Evolutionary conservation across 1,284 basidiomycete species (phyloP).

Genomic region (Rhodotorula sp.): DNA sequence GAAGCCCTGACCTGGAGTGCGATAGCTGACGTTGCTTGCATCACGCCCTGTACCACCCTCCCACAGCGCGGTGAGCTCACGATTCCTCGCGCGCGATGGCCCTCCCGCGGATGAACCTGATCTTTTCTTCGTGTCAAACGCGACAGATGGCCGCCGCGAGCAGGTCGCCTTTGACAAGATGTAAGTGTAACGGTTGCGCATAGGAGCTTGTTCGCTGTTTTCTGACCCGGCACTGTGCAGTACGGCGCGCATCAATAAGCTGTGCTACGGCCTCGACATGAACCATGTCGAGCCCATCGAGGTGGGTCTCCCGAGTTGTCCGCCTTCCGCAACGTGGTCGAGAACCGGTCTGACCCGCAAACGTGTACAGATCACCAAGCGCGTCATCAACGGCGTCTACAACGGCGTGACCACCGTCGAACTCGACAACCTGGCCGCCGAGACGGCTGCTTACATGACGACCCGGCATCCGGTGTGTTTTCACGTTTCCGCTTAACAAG

Average conservation of each 20-base stretch:
- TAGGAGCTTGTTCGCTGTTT: background rate
- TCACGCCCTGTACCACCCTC: background rate
- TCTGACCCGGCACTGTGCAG: constrained; percentile 2
- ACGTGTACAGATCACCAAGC: constrained; percentile 71
- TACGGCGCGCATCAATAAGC: constrained; percentile 79
- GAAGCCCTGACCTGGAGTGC: background rate
- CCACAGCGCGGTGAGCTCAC: constrained; percentile 30
- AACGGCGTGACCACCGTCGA: constrained; percentile 96
- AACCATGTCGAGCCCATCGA: constrained; percentile 93
- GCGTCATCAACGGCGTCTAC: constrained; percentile 86
- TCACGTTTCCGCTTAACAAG: background rate
- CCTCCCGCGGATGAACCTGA: background rate
- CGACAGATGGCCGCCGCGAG: constrained; percentile 67
- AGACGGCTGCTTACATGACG: constrained; percentile 93
- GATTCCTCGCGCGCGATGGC: background rate
- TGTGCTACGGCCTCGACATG: constrained; percentile 93
- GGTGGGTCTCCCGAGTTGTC: constrained; percentile 55
- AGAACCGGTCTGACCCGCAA: background rate
- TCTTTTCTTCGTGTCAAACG: constrained; percentile 3
- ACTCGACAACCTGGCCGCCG: constrained; percentile 65
- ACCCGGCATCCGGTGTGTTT: constrained; percentile 55
- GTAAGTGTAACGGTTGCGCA: constrained; percentile 7
- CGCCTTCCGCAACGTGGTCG: background rate
- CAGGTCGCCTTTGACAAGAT: constrained; percentile 89
- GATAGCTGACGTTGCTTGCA: constrained; percentile 2